Evolutionary conservation across 371 early-diverging fungal species (phyloP), one percentile per base, ranked within the genome.

Genomic region (Rhizopus stolonifer): DNA sequence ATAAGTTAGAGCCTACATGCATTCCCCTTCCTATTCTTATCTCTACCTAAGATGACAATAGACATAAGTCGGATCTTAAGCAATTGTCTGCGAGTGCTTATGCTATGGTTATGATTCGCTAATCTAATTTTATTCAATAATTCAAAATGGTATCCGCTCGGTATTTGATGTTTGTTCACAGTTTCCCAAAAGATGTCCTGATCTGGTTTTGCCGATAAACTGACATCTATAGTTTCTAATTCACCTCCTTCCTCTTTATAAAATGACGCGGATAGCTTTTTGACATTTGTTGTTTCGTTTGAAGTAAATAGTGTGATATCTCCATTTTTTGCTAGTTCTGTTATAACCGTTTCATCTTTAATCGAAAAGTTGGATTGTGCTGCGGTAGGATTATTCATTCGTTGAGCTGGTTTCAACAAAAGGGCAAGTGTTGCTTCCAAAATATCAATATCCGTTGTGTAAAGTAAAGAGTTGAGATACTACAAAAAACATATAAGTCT

Each of bases 111-210:
- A 23, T 81, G 69, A 34, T 83, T 81, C 0, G 91, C 85, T 40
- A 92, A 77, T 25, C 91, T 79, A 44, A 93, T 82, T 23, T 84
- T 82, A 57, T 90, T 89, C 29, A 89, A 77, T 21, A 96, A 76
- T 49, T 83, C 80, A 54, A 88, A 92, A 23, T 82, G 85, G 45
- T 90, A 85, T 32, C 87, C 83, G 17, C 67, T 71, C 0, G 96
- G 91, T 15, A 96, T 83, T 14, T 77, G 65, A 71, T 91, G 80
- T 61, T 79, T 63, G 18, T 77, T 54, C 5, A 85, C 59, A 14
- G 45, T 39, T 29, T 58, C 18, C 64, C 64, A 63, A 38, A 63
- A 63, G 2, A 63, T n/a, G 0, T 54, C 64, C 32, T n/a, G 36
- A 47, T 63, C 64, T 13, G 50, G n/a, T n/a, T 29, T 22, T 15